Evolutionary conservation across 2,329 filamentous ascomycete species (phyloP), one percentile per base, ranked within the genome.

Genomic region (Colletotrichum simmondsii): DNA sequence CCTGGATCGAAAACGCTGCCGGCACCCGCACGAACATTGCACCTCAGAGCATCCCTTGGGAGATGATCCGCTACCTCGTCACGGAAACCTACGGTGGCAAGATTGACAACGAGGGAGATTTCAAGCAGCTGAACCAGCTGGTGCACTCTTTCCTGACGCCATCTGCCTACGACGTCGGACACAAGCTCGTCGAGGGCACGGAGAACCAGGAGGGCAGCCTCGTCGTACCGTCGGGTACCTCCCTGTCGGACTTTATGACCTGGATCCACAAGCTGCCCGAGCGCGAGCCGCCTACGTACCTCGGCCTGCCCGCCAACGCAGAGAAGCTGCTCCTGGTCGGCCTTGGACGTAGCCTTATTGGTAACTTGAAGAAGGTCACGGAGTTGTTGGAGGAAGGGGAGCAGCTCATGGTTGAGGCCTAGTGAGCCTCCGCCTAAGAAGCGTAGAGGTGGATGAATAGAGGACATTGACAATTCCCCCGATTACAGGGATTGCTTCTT

Each of bases 41-140:
- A 2, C 97, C 97, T 5, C 91, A 93, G 78, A 98, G 97, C 80
- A 94, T 99, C 24, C 97, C 97, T 1, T 99, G 97, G 97, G 93
- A 97, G 70, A 95, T 99, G 90, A 92, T 99, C 75, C 92, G 95
- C 73, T 95, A 93, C 67, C 90, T 99, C 19, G 90, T 99, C 71
- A 94, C 93, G 1, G 96, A 98, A 84, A 98, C 95, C 75, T 99
- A 99, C 80, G 97, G 97, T 75, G 97, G 97, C 82, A 99, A 99
- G 87, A 95, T 99, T 77, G 97, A 99, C 80, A 91, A 98, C 79
- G 93, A 95, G 75, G 92, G 86, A 54, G 97, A 99, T 83, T 98
- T 97, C 82, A 85, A 86, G 64, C 88, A 92, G 57, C 90, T 99
- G 19, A 87, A 88, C 58, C 85, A 89, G 70, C 89, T 99, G 3